Evolutionary conservation across 768 basidiomycete genomes (phyloP).

Genomic region (Kwoniella europaea): DNA sequence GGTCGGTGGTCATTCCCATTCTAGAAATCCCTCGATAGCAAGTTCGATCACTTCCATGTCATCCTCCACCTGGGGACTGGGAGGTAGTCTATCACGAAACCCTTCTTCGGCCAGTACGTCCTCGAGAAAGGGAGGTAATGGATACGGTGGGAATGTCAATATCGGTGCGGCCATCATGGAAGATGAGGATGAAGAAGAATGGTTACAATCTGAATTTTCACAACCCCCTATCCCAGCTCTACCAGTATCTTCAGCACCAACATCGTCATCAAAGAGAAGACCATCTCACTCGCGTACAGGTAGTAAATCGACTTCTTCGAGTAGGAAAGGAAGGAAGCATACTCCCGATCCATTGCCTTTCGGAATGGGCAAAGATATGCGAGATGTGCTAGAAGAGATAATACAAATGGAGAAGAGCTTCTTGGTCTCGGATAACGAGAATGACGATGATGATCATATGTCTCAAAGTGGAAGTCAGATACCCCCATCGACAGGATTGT

Average conservation of each 20-base stretch:
- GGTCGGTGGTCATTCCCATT: conserved; percentile 36
- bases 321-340: conserved; percentile 24
- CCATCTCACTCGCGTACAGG: conserved; percentile 14
- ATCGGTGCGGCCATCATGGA: conserved; percentile 44
- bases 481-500: conserved; percentile 22
- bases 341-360: conserved; percentile 33
- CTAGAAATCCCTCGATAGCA: conserved; percentile 41
- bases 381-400: conserved; percentile 57
- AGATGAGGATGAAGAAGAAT: conserved; percentile 51
- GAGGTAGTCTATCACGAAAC: conserved; percentile 38
- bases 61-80: conserved; percentile 30
- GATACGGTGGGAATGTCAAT: conserved; percentile 29
- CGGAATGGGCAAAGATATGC: conserved; percentile 56
- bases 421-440: conserved; percentile 39
- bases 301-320: conserved; percentile 6
- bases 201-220: conserved; percentile 29
- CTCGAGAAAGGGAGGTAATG: conserved; percentile 28
- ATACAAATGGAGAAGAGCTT: conserved; percentile 56
- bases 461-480: conserved; percentile 1
- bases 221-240: conserved; percentile 15
- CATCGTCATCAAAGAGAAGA: conserved; percentile 3
- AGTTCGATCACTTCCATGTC: conserved; percentile 39
- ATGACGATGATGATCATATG: conserved; percentile 25
- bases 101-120: conserved; percentile 37
- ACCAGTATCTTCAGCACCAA: conserved; percentile 5